phyloP scores from a whole-genome alignment of 768 basidiomycete genomes.

The Hericium erinaceus region DNA sequence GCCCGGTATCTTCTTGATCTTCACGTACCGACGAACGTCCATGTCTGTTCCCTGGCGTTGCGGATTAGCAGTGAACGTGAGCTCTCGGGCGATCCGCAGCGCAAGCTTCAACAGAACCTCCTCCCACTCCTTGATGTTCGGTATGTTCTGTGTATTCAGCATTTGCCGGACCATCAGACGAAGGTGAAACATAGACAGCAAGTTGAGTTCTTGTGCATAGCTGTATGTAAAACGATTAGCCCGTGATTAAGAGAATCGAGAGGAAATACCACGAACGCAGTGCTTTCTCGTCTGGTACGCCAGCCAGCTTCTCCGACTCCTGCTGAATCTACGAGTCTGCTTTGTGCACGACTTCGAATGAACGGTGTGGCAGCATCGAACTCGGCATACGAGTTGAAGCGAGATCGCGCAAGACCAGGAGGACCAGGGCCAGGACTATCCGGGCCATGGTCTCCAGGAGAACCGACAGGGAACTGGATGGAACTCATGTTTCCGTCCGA shows the following conservation, averaged over 20 bases:
- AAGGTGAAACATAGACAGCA: conserved; percentile 82
- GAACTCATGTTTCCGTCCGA: conserved; percentile 51
- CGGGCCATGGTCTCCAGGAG: conserved; percentile 46
- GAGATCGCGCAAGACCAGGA: conserved; percentile 46
- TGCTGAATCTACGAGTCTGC: conserved; percentile 51
- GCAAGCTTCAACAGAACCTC: conserved; percentile 72
- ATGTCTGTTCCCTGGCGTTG: conserved; percentile 86
- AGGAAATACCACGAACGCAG: conserved; percentile 52
- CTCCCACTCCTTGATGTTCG: conserved; percentile 84
- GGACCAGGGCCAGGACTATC: conserved; percentile 45
- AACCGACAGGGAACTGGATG: conserved; percentile 73
- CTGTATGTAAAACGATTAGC: conserved; percentile 26
- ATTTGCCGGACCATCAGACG: conserved; percentile 89
- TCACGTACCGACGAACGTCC: conserved; percentile 91
- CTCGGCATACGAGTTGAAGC: conserved; percentile 68
- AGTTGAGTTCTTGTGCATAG: conserved; percentile 76
- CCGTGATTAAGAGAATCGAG: background rate
- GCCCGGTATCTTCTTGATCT: conserved; percentile 97
- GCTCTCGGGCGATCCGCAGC: conserved; percentile 75
- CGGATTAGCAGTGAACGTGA: conserved; percentile 63
- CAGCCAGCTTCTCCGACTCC: conserved; percentile 60
- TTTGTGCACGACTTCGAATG: conserved; percentile 78
- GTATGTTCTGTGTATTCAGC: conserved; percentile 73
- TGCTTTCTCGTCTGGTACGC: conserved; percentile 83
- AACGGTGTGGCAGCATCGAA: conserved; percentile 69